Conservation (phyloP, 371 early-diverging fungal genomes). For the Haplosporangium sp. region DNA sequence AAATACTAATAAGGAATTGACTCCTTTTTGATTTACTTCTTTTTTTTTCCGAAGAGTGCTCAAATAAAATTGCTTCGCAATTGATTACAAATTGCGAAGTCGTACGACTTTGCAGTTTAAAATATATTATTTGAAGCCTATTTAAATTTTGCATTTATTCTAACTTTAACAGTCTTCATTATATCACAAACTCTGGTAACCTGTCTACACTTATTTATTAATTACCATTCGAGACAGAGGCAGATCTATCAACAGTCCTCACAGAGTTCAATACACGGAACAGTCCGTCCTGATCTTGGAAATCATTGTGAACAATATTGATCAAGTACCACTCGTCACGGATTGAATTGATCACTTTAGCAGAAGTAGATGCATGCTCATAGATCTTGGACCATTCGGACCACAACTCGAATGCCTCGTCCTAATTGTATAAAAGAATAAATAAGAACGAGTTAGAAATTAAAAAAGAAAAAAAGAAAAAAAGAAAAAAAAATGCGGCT, state of each 20-base stretch:
- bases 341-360: slow-evolving; percentile 74
- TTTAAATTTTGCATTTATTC: too few species aligned
- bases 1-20: too few species aligned
- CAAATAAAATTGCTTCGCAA: too few species aligned
- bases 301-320: slow-evolving; percentile 97
- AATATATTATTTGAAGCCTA: too few species aligned
- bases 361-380: slow-evolving; percentile 67
- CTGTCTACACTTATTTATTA: too few species aligned
- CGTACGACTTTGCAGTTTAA: too few species aligned
- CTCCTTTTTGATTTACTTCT: too few species aligned
- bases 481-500: neutral
- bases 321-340: slow-evolving; percentile 89
- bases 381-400: slow-evolving; percentile 90
- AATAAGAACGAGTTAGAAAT: neutral
- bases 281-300: slow-evolving; percentile 77
- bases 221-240: slow-evolving; percentile 7
- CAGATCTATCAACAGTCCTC: slow-evolving; percentile 12
- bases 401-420: slow-evolving; percentile 97
- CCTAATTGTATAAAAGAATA: slow-evolving; percentile 58
- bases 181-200: too few species aligned
- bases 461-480: neutral
- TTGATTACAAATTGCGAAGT: too few species aligned
- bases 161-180: too few species aligned
- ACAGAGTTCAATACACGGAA: slow-evolving; percentile 75
- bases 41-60: too few species aligned